Percentiles rank a stretch among this genome's conserved stretches.
Evolutionary conservation across 306 rosid genomes (phyloP).

Genomic region (Elaeagnus macrophylla): DNA sequence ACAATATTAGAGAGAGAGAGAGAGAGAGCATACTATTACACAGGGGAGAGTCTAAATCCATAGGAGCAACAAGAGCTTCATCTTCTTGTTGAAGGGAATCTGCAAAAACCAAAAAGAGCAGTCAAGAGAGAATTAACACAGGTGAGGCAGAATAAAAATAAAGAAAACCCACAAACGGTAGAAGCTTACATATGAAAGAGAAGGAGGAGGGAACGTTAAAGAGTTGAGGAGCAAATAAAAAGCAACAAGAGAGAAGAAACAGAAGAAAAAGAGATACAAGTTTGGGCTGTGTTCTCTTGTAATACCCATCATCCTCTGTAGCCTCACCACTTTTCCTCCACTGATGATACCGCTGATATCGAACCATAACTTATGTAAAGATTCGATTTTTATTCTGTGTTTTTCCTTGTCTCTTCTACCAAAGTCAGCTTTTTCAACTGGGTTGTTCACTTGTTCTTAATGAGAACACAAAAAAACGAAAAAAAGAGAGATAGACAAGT

Average conservation of each 20-base stretch:
- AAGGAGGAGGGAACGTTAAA: constrained; percentile 26
- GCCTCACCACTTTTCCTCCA: constrained; percentile 23
- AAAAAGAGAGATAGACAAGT: neutral
- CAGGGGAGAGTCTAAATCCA: constrained; percentile 26
- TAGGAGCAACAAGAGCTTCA: constrained; percentile 26
- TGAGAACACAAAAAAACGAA: neutral
- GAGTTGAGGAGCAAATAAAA: constrained; percentile 47
- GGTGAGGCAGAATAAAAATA: neutral
- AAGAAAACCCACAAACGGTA: neutral
- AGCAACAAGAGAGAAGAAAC: constrained; percentile 47
- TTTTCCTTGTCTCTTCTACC: neutral
- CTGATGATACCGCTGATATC: constrained; percentile 39
- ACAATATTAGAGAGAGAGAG: neutral
- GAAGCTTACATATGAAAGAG: constrained; percentile 38
- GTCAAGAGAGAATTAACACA: constrained; percentile 9
- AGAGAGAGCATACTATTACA: constrained; percentile 39
- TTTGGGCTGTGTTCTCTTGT: constrained; percentile 54
- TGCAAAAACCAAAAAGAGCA: constrained; percentile 20
- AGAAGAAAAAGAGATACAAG: constrained; percentile 44
- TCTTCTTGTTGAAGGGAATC: constrained; percentile 38
- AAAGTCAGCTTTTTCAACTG: neutral
- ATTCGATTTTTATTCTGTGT: neutral
- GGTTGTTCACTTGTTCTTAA: neutral
- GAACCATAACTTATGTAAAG: constrained; percentile 42
- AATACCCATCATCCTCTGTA: constrained; percentile 24